phyloP scores from a whole-genome alignment of 495 filamentous ascomycete species.

The Copromyces sp. region DNA sequence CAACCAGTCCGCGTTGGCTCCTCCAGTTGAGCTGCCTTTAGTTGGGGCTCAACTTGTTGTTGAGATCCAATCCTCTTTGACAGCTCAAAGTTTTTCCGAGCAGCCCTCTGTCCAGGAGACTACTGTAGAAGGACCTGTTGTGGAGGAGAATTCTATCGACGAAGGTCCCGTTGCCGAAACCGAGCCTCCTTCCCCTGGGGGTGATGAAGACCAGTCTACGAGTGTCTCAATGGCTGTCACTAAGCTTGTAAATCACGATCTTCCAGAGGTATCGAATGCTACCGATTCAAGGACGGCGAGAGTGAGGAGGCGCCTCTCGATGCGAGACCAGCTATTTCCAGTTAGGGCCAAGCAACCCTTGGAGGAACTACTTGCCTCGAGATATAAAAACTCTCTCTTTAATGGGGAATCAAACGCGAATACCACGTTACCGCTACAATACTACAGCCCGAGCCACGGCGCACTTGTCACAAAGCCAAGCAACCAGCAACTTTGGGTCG shows the following conservation, averaged over 20 bases:
- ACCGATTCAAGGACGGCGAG: background rate
- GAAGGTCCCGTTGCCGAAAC: background rate
- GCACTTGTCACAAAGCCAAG: constrained; percentile 12
- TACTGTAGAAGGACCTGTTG: background rate
- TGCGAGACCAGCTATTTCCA: background rate
- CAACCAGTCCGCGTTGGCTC: background rate
- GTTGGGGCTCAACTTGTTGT: background rate
- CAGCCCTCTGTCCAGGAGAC: background rate
- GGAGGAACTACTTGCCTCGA: background rate
- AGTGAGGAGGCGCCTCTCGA: background rate
- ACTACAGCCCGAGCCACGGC: background rate
- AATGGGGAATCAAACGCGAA: background rate
- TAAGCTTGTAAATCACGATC: background rate
- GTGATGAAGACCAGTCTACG: background rate
- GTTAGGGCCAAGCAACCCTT: background rate
- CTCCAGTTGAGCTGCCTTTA: background rate
- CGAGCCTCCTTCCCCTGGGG: background rate
- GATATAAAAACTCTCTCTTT: background rate
- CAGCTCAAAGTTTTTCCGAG: background rate
- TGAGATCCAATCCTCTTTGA: background rate
- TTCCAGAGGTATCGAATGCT: background rate
- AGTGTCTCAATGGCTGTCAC: background rate
- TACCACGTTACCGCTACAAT: background rate
- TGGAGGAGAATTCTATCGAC: background rate
- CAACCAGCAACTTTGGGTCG: constrained; percentile 18